Evolutionary conservation across 2,329 filamentous ascomycete genomes (phyloP).

Genomic region (Sporothrix schenckii): DNA sequence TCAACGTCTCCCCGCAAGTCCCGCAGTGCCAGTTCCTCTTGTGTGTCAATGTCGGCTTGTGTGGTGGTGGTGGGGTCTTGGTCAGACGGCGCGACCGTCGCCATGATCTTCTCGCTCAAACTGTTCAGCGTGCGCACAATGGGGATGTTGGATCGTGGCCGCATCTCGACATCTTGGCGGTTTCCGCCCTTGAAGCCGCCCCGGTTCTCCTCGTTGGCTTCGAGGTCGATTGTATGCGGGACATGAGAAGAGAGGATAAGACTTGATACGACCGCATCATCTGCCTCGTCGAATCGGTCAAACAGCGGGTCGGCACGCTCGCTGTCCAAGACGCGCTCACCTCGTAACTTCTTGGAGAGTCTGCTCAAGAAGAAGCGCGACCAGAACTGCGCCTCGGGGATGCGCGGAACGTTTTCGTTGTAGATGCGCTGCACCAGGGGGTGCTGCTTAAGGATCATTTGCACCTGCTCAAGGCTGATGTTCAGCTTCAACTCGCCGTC

Average conservation of each 20-base stretch:
- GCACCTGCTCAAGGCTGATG: conserved; percentile 88
- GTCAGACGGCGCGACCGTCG: conserved; percentile 79
- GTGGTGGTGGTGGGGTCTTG: conserved; percentile 65
- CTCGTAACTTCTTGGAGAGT: conserved; percentile 86
- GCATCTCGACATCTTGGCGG: conserved; percentile 86
- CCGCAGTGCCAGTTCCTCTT: conserved; percentile 72
- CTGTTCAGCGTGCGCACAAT: conserved; percentile 89
- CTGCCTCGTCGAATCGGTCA: conserved; percentile 77
- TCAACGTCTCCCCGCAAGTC: conserved; percentile 76
- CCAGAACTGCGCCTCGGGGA: conserved; percentile 85
- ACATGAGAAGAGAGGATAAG: conserved; percentile 66
- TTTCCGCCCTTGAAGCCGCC: conserved; percentile 82
- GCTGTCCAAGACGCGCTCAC: conserved; percentile 78
- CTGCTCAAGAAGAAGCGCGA: conserved; percentile 89
- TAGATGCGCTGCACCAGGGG: conserved; percentile 88
- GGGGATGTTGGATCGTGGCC: conserved; percentile 76
- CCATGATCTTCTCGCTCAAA: conserved; percentile 91
- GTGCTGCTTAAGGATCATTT: conserved; percentile 90
- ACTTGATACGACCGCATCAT: conserved; percentile 61
- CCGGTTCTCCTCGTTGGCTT: conserved; percentile 93
- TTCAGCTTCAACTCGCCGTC: conserved; percentile 73
- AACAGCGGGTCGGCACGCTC: conserved; percentile 78
- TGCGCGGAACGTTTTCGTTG: conserved; percentile 85
- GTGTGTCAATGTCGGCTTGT: conserved; percentile 72
- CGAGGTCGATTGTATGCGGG: conserved; percentile 87